Base-by-base conservation (phyloP, 208 protist species). In the Leishmania guyanensis region DNA sequence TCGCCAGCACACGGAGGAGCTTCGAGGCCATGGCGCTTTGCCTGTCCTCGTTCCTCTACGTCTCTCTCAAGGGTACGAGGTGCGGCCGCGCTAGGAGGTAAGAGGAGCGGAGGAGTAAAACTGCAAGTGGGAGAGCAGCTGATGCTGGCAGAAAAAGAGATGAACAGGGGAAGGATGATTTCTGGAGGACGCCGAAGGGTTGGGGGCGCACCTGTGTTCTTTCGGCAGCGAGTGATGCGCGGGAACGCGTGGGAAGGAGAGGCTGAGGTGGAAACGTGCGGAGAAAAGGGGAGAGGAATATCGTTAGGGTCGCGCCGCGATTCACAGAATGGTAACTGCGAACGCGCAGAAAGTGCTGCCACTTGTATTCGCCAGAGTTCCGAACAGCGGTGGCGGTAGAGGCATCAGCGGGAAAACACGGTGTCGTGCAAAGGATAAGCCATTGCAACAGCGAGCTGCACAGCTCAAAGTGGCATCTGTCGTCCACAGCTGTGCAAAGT, bases 1-100 rank as follows among this genome's bases (percentile, higher is more conserved):
- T 56, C 75, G 66, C 51, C 75, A 84, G 39, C 26, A 81, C 22
- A 5, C 53, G 62, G 33, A 70, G 12, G 9, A 68, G n/a, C 46
- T 77, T 75, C 2, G 54, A 8, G 5, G 69, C 43, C 75, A 80
- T 81, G 62, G 62, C 8, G 62, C 62, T 16, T 26, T 68, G 14
- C 39, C 12, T 36, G 62, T 66, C 22, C 0, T 20, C 29, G 43
- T 46, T 46, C 43, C 43, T 46, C 43, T 46, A 46, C 43, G 43
- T 46, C 43, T 46, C 43, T 46, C 43, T 46, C 43, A 64, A 64
- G 20, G 8, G 58, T 20, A 64, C 58, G 26, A 29, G 20, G 29
- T 64, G 58, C 12, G 20, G 58, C 3, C 26, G 43, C 43, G 43
- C 43, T 46, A 46, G 43, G 20, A 64, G 58, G 12, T 5, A 10